These are phyloP conservation scores for Torulaspora quercuum DNA, from an alignment of 805 yeast genomes.

Conservation along the genomic window DNA sequence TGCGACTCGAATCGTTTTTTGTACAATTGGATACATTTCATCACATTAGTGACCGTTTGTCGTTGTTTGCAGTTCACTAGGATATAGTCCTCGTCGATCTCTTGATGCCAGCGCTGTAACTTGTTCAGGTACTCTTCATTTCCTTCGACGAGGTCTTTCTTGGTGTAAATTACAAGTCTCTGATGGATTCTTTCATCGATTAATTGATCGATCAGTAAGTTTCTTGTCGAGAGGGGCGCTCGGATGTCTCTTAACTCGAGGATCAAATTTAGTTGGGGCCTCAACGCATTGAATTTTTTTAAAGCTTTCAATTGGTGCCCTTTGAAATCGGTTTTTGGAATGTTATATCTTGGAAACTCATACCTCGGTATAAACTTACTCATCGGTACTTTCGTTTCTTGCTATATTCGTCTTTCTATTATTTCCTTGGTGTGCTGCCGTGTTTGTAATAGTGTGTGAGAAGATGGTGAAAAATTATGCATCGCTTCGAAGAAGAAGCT, in stretches of 20 bases:
- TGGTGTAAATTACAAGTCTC: constrained; percentile 61
- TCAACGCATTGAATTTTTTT: constrained; percentile 56
- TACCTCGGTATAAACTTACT: constrained; percentile 60
- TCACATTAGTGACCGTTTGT: constrained; percentile 48
- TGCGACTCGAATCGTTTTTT: constrained; percentile 33
- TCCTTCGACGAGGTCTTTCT: constrained; percentile 55
- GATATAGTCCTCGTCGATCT: constrained; percentile 42
- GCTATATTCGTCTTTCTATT: not conserved
- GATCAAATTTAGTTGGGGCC: constrained; percentile 78
- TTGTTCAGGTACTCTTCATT: constrained; percentile 21
- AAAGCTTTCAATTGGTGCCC: constrained; percentile 89
- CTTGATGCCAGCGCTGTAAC: constrained; percentile 49
- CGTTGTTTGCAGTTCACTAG: constrained; percentile 56
- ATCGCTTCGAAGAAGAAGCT: no score
- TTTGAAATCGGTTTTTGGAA: constrained; percentile 73
- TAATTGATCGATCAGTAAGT: constrained; percentile 69
- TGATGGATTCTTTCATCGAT: constrained; percentile 44
- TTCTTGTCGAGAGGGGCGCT: constrained; percentile 83
- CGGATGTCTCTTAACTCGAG: constrained; percentile 85
- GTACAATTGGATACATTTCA: constrained; percentile 47
- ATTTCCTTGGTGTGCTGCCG: constrained; percentile 2
- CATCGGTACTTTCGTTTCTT: constrained; percentile 5
- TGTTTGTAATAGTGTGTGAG: constrained; percentile 5
- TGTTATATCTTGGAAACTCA: constrained; percentile 68
- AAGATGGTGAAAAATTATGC: constrained; percentile 7